Conservation (phyloP, 805 yeast genomes). For the Barnettozyma vustinii region DNA sequence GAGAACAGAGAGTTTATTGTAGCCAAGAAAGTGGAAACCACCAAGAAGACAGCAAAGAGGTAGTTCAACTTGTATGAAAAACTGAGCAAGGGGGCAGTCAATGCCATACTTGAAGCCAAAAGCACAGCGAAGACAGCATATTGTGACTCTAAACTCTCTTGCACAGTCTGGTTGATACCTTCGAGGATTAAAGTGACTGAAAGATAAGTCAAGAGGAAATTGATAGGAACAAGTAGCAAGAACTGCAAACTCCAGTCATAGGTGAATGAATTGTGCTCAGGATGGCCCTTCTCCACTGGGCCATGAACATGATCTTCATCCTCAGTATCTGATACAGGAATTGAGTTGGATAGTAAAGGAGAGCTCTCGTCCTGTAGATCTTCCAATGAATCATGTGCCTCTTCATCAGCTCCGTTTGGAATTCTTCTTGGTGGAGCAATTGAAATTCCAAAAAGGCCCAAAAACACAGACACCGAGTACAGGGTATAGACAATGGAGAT, state of each 20-base stretch:
- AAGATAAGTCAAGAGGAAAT: constrained; percentile 47
- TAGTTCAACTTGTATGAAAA: constrained; percentile 65
- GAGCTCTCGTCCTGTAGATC: constrained; percentile 23
- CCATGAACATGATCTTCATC: constrained; percentile 5
- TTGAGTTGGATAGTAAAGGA: constrained; percentile 27
- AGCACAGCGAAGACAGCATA: constrained; percentile 32
- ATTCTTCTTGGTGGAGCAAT: constrained; percentile 26
- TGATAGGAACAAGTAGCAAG: constrained; percentile 59
- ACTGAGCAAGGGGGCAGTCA: constrained; percentile 54
- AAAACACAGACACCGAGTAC: constrained; percentile 40
- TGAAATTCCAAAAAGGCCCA: constrained; percentile 43
- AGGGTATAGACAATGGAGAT: constrained; percentile 41
- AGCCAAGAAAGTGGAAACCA: constrained; percentile 34
- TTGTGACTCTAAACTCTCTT: constrained; percentile 52
- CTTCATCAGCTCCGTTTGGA: constrained; percentile 14
- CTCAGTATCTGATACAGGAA: constrained; percentile 13
- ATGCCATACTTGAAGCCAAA: constrained; percentile 29
- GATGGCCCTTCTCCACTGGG: constrained; percentile 12
- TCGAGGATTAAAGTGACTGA: constrained; percentile 50
- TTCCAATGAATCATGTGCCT: constrained; percentile 16
- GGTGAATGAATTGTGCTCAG: constrained; percentile 37
- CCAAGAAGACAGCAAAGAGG: constrained; percentile 37
- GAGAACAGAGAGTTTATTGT: constrained; percentile 33
- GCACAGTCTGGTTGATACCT: constrained; percentile 65
- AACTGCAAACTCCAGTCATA: constrained; percentile 84